A percentile compares a stretch with the other conserved stretches of the same genome.
Conservation (phyloP, 2,329 filamentous ascomycete genomes). For the Endoconidiophora laricicola region DNA sequence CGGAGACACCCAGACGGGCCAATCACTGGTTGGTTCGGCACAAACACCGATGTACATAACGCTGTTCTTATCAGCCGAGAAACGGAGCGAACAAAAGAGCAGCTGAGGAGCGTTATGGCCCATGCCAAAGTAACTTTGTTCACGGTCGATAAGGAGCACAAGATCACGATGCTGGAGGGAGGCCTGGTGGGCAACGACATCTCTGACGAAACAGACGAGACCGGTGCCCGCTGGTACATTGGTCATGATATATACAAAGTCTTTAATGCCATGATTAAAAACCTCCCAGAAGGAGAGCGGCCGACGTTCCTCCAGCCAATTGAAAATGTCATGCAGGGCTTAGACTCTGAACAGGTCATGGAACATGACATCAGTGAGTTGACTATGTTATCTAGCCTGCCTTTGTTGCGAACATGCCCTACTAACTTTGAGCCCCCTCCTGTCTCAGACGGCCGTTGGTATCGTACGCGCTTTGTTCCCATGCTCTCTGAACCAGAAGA, state of each 20-base stretch:
- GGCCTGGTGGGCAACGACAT: constrained; percentile 39
- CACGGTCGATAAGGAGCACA: constrained; percentile 45
- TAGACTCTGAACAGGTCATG: constrained; percentile 38
- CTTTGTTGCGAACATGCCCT: not conserved
- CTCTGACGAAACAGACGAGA: constrained; percentile 19
- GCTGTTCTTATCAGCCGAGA: constrained; percentile 47
- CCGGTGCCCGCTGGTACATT: constrained; percentile 32
- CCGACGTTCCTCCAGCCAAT: constrained; percentile 40
- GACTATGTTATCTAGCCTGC: not conserved
- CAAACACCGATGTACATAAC: constrained; percentile 66
- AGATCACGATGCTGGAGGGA: constrained; percentile 55
- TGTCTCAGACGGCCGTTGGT: constrained; percentile 41
- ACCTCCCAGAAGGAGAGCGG: constrained; percentile 26
- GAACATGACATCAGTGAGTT: constrained; percentile 41
- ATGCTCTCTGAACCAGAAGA: constrained; percentile 31
- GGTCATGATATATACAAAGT: constrained; percentile 49
- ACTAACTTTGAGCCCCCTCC: constrained; percentile 8
- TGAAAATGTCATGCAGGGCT: constrained; percentile 48
- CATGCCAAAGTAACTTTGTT: constrained; percentile 64
- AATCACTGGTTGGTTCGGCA: constrained; percentile 66
- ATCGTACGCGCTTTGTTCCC: constrained; percentile 54
- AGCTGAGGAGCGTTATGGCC: constrained; percentile 55
- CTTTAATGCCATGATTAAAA: constrained; percentile 34
- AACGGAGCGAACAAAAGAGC: constrained; percentile 49
- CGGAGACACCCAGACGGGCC: constrained; percentile 45